A percentile compares a stretch with the other conserved stretches of the same genome.
Evolutionary conservation across 371 early-diverging fungal genomes (phyloP).

Genomic region (Circinella umbellata): DNA sequence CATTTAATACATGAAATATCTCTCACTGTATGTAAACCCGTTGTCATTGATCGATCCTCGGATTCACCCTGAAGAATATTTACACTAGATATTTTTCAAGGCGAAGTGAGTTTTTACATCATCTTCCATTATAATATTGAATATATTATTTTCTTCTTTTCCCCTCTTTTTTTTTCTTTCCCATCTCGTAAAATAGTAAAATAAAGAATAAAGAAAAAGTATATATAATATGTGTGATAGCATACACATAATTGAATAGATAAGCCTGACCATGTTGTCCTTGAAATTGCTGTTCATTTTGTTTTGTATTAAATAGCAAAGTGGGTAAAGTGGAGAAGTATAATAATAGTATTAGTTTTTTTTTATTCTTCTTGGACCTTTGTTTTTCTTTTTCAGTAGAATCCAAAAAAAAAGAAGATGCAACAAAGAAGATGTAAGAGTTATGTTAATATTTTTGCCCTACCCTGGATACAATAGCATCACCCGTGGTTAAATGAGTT

Average conservation of each 20-base stretch:
- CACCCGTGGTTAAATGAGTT: constrained; percentile 74
- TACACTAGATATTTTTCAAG: constrained; percentile 41
- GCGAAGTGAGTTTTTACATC: neutral
- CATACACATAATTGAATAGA: constrained; percentile 68
- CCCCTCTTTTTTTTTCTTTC: neutral
- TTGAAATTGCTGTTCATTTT: constrained; percentile 58
- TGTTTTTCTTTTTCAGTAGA: neutral
- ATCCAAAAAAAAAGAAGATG: neutral
- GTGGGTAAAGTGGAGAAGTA: no score
- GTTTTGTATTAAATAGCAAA: neutral
- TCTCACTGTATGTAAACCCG: constrained; percentile 71
- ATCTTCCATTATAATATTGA: no score
- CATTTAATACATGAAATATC: constrained; percentile 70
- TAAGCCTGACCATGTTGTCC: constrained; percentile 72
- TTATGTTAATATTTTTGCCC: neutral
- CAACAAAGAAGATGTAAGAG: constrained; percentile 1
- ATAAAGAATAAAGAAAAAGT: no score
- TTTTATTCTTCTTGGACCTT: no score
- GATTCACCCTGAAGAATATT: constrained; percentile 65
- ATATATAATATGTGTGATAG: neutral
- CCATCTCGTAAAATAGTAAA: neutral
- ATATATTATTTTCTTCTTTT: no score
- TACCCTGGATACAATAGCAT: constrained; percentile 73
- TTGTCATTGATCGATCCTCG: constrained; percentile 68
- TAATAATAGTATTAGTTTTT: neutral